A percentile compares a stretch with the other conserved stretches of the same genome.
These are phyloP conservation scores for Aspergillus luchuensis DNA, from an alignment of 2,329 filamentous ascomycete genomes.

Conservation along the genomic window DNA sequence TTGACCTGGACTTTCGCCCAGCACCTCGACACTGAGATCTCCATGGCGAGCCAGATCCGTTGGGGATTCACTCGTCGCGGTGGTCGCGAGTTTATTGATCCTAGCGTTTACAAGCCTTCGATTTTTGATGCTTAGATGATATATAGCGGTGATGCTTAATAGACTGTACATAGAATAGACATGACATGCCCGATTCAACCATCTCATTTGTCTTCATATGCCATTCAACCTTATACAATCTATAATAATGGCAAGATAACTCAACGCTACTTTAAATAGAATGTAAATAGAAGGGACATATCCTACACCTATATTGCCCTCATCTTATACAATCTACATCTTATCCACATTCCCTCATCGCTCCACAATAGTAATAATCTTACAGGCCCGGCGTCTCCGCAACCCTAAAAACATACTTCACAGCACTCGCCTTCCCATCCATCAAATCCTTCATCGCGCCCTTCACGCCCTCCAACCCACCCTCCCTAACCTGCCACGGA, in stretches of 20 bases:
- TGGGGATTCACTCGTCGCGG: constrained; percentile 53
- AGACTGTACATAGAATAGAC: constrained; percentile 1
- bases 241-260: no score
- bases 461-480: constrained; percentile 58
- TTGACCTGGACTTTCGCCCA: constrained; percentile 74
- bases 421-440: constrained; percentile 62
- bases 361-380: no score
- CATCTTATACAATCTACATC: background rate
- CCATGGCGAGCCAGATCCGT: constrained; percentile 72
- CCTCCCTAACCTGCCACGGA: constrained; percentile 52
- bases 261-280: no score
- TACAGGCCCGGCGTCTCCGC: constrained; percentile 44
- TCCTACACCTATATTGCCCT: no score
- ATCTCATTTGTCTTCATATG: no score
- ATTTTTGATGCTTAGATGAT: constrained; percentile 19
- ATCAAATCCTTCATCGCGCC: constrained; percentile 57
- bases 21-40: constrained; percentile 69
- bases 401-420: constrained; percentile 60
- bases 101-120: constrained; percentile 22
- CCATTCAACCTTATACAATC: no score
- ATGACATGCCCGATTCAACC: no score
- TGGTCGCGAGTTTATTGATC: constrained; percentile 24
- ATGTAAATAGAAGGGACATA: no score
- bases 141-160: background rate
- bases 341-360: no score